A percentile compares a stretch with the other conserved stretches of the same genome.
Evolutionary conservation across 768 basidiomycete genomes (phyloP).

Genomic region (Trametes punicea): DNA sequence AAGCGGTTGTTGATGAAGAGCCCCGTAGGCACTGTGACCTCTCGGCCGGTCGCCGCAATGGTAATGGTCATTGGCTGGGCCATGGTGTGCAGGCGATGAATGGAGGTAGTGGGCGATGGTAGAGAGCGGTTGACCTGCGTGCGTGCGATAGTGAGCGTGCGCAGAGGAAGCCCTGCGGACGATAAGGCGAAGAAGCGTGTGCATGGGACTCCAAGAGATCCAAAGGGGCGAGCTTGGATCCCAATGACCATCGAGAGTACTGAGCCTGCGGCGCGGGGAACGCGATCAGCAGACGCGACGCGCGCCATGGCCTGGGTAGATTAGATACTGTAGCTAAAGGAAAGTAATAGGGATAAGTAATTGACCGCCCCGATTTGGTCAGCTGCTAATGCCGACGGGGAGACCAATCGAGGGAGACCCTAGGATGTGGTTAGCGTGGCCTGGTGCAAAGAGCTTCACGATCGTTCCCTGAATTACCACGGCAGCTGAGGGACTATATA

Average conservation of each 20-base stretch:
- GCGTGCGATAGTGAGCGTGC: neutral
- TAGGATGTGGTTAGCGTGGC: slow-evolving; percentile 1
- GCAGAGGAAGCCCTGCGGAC: neutral
- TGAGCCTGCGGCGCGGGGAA: neutral
- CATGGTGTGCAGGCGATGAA: slow-evolving; percentile 18
- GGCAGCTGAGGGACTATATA: slow-evolving; percentile 4
- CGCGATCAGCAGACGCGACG: slow-evolving; percentile 7
- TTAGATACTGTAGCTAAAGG: too few relatives aligned
- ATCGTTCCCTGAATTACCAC: slow-evolving; percentile 17
- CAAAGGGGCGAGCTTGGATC: slow-evolving; percentile 3
- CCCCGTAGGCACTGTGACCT: slow-evolving; percentile 69
- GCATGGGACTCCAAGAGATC: slow-evolving; percentile 3
- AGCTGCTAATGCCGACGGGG: neutral
- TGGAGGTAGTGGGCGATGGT: neutral
- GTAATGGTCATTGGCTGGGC: slow-evolving; percentile 24
- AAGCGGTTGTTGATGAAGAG: slow-evolving; percentile 93
- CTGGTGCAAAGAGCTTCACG: neutral
- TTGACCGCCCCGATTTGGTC: too few relatives aligned
- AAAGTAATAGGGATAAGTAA: too few relatives aligned
- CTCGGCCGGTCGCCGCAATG: slow-evolving; percentile 27
- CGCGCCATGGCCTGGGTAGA: neutral
- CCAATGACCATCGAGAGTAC: slow-evolving; percentile 4
- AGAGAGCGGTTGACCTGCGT: neutral
- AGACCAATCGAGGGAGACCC: neutral
- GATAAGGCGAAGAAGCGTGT: slow-evolving; percentile 7